Evolutionary conservation across 2,329 filamentous ascomycete genomes (phyloP).

Genomic region (Penicillium concentricum): DNA sequence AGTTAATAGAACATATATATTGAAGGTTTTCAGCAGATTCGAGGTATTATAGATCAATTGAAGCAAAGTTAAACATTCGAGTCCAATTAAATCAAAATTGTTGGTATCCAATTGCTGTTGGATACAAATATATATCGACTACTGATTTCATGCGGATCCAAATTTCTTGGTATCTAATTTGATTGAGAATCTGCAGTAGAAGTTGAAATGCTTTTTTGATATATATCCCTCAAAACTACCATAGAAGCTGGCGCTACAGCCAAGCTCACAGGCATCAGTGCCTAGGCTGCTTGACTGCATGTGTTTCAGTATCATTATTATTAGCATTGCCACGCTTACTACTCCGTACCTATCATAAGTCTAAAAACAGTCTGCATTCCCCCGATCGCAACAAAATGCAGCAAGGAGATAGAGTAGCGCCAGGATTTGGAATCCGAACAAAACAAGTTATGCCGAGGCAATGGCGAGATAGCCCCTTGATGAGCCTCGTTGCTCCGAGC

Average conservation of each 20-base stretch:
- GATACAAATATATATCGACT: neutral
- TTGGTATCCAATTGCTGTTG: neutral
- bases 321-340: neutral
- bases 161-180: neutral
- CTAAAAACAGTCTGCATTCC: slow-evolving; percentile 6
- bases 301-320: neutral
- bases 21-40: neutral
- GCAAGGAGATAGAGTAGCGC: slow-evolving; percentile 15
- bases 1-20: neutral
- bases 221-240: neutral
- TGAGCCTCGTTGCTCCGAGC: slow-evolving; percentile 12
- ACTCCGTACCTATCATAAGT: neutral
- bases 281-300: neutral
- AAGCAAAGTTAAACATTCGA: no score
- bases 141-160: neutral
- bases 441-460: slow-evolving; percentile 13
- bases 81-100: no score
- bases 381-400: slow-evolving; percentile 16
- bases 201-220: no score
- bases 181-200: neutral
- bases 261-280: neutral
- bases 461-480: slow-evolving; percentile 11
- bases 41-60: no score
- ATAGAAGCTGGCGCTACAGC: neutral
- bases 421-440: slow-evolving; percentile 6